Conservation (phyloP, 2,329 filamentous ascomycete species). For the Coniella vitis region DNA sequence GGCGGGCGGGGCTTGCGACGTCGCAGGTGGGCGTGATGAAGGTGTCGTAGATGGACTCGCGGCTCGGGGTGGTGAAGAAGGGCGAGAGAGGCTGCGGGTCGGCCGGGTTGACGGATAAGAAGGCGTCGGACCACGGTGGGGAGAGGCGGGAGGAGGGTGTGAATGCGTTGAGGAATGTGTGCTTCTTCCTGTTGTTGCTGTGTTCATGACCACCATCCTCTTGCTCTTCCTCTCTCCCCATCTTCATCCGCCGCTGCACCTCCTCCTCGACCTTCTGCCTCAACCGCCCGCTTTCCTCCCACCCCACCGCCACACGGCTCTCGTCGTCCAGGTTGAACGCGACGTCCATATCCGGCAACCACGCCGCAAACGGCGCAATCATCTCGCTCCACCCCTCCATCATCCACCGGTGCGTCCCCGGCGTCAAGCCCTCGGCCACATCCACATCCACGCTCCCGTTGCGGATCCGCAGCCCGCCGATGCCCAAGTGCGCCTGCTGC, state of each 20-base stretch:
- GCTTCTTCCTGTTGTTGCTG: not conserved
- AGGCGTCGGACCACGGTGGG: not conserved
- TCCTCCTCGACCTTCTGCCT: no score
- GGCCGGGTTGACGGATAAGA: not conserved
- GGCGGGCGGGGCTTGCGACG: constrained; percentile 35
- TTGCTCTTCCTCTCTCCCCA: constrained; percentile 22
- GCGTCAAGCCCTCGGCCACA: constrained; percentile 20
- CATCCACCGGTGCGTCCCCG: constrained; percentile 31
- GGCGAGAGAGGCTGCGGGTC: not conserved
- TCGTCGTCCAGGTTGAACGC: constrained; percentile 46
- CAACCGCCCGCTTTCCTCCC: constrained; percentile 20
- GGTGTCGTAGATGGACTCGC: constrained; percentile 28
- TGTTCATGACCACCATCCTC: constrained; percentile 27
- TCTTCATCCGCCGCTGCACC: no score
- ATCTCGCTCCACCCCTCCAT: constrained; percentile 30
- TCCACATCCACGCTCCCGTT: constrained; percentile 24
- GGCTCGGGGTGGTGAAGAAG: constrained; percentile 20
- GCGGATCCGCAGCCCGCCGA: constrained; percentile 29
- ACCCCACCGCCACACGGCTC: constrained; percentile 39
- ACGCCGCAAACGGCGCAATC: constrained; percentile 34
- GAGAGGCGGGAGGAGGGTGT: no score
- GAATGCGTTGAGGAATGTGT: no score
- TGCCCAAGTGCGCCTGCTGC: constrained; percentile 23
- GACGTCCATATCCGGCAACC: constrained; percentile 46
- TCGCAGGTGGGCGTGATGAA: constrained; percentile 36